Conservation (phyloP, 2,329 filamentous ascomycete genomes). For the Chrysoporthe deuterocubensis region DNA sequence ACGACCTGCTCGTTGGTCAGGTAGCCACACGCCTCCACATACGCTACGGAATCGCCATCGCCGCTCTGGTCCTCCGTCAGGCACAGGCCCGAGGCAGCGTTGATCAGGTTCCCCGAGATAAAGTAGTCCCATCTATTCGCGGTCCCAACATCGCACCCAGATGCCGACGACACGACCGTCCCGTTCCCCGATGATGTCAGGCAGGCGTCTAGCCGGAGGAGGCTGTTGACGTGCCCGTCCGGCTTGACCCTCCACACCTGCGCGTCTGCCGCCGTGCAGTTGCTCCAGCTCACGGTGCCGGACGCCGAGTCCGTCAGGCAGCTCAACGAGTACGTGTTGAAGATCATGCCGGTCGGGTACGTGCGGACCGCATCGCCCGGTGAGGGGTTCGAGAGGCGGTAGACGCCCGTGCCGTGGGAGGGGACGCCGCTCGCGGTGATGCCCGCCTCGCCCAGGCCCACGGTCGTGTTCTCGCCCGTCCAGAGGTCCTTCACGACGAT, state of each 20-base stretch:
- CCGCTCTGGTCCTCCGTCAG: constrained; percentile 42
- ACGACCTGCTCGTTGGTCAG: constrained; percentile 50
- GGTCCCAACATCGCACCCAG: constrained; percentile 28
- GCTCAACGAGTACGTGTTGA: constrained; percentile 51
- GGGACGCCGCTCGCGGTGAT: constrained; percentile 37
- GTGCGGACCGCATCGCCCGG: constrained; percentile 32
- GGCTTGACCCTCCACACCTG: constrained; percentile 48
- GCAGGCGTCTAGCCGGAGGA: constrained; percentile 41
- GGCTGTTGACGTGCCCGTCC: constrained; percentile 42
- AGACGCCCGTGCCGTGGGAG: constrained; percentile 47
- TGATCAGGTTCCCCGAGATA: constrained; percentile 48
- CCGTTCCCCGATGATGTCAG: constrained; percentile 36
- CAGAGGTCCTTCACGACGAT: constrained; percentile 47
- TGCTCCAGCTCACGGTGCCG: constrained; percentile 38
- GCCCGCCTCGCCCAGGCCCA: constrained; percentile 33
- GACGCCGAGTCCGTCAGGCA: constrained; percentile 44
- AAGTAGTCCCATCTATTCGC: constrained; percentile 48
- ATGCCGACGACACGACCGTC: constrained; percentile 25
- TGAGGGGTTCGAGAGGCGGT: constrained; percentile 43
- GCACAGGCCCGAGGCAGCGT: constrained; percentile 39
- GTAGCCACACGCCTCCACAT: constrained; percentile 40
- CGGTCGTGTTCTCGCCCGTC: constrained; percentile 39
- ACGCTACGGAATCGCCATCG: constrained; percentile 27
- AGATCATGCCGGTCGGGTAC: constrained; percentile 52
- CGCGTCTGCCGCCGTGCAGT: constrained; percentile 43